Conservation (phyloP, 148 eudicot genomes). For the Fagopyrum tataricum region DNA sequence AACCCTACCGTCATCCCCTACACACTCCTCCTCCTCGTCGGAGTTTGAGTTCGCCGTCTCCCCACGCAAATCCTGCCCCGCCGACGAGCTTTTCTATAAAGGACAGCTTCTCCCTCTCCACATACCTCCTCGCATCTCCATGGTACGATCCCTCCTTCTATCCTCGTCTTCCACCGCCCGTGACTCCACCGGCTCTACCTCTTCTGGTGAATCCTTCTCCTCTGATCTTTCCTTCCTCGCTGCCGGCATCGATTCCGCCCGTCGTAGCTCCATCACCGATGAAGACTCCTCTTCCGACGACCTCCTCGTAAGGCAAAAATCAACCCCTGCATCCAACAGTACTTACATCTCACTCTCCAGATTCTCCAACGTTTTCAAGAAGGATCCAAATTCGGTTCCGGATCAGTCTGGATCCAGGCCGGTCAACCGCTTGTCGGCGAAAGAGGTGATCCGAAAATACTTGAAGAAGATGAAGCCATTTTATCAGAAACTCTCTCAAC, state of each 20-base stretch:
- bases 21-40: slow-evolving; percentile 65
- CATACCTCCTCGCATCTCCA: slow-evolving; percentile 66
- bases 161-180: slow-evolving; percentile 34
- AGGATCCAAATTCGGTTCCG: slow-evolving; percentile 20
- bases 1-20: slow-evolving; percentile 76
- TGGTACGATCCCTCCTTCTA: slow-evolving; percentile 50
- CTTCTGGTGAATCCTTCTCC: slow-evolving; percentile 34
- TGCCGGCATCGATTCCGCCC: slow-evolving; percentile 39
- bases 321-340: slow-evolving; percentile 13
- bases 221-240: slow-evolving; percentile 38
- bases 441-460: slow-evolving; percentile 59
- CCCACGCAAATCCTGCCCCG: slow-evolving; percentile 71
- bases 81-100: slow-evolving; percentile 87
- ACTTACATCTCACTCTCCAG: slow-evolving; percentile 46
- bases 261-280: background rate
- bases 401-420: background rate
- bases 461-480: slow-evolving; percentile 69
- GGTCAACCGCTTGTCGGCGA: slow-evolving; percentile 32
- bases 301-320: slow-evolving; percentile 7
- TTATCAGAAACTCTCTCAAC: slow-evolving; percentile 54
- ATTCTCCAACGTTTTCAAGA: slow-evolving; percentile 61
- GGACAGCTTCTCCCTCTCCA: slow-evolving; percentile 82
- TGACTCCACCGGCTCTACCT: slow-evolving; percentile 19
- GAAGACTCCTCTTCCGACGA: background rate
- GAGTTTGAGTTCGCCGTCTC: slow-evolving; percentile 77